Base-by-base conservation (phyloP, 495 filamentous ascomycete genomes). In the Arthonia radiata region DNA sequence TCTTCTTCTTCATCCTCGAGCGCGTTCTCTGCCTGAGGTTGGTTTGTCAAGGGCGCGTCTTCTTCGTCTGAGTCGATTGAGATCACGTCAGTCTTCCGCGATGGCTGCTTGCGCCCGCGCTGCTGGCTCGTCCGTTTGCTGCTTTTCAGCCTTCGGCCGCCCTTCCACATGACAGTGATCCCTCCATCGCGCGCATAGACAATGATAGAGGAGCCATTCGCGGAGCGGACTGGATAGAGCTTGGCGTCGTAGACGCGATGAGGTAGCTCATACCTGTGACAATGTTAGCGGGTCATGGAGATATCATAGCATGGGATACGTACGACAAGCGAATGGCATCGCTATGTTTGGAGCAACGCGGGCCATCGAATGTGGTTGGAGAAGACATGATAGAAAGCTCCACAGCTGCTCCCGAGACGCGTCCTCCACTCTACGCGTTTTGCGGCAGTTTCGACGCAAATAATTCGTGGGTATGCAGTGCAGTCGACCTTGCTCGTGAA, bases 51-150 rank as follows among this genome's bases (percentile, higher is more conserved):
- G 15, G 59, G 43, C 24, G 45, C 33, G 18, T 57, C 53, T 25
- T 83, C 79, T 18, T 82, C 75, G 33, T 86, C 76, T 0, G 74
- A 81, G 41, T 79, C 72, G 22, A 79, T 60, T 19, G 78, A 59
- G 64, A 86, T 79, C 17, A 82, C 53, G 2, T 59, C 53, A 39
- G 78, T 67, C 12, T 54, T 51, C 26, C 33, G 42, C 18, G 33
- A 37, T 4, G 49, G 47, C 27, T 44, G 36, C 29, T 27, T 49
- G 53, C 2, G 38, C 15, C 13, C 47, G 39, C 43, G 25, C 46
- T 32, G 28, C 28, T 36, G 24, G 25, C 24, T 46, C 50, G 25
- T 40, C 38, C 23, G 38, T 37, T 5, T 47, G 45, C 24, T 11
- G 47, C 19, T 35, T 29, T 71, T 69, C 31, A 79, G 66, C 12